Evolutionary conservation across 495 filamentous ascomycete species (phyloP).

Genomic region (Hypomontagnella submonticulosa): DNA sequence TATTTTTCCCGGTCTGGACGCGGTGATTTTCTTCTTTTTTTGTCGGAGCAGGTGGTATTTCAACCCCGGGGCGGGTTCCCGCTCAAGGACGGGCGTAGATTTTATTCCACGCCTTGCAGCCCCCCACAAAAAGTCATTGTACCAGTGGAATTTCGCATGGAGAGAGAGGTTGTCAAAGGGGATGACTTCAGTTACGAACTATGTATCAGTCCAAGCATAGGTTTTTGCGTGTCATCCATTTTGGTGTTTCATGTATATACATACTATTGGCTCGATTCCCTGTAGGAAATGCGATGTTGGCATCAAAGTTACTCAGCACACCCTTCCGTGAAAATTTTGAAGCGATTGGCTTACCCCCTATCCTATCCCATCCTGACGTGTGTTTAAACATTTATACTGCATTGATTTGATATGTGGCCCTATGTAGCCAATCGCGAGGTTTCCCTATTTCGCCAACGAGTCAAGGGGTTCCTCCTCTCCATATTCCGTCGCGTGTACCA

Average conservation of each 20-base stretch:
- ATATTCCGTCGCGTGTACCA: not conserved
- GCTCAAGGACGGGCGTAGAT: conserved; percentile 10
- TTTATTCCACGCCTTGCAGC: conserved; percentile 19
- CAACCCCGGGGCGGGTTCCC: not conserved
- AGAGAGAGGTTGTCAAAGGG: not conserved
- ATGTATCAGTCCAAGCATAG: not conserved
- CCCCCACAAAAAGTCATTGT: conserved; percentile 27
- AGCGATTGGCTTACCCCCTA: too few species aligned
- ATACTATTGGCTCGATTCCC: too few species aligned
- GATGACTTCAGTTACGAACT: not conserved
- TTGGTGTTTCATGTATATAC: not conserved
- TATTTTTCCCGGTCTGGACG: conserved; percentile 13
- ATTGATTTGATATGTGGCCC: too few species aligned
- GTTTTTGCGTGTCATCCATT: not conserved
- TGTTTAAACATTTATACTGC: too few species aligned
- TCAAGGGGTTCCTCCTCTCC: not conserved
- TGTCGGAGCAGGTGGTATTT: not conserved
- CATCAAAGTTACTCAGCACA: too few species aligned
- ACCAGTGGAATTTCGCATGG: conserved; percentile 18
- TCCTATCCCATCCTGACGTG: too few species aligned
- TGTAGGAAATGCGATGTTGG: too few species aligned
- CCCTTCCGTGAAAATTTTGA: too few species aligned
- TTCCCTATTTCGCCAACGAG: too few species aligned
- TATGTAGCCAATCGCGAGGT: too few species aligned
- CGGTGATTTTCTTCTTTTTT: conserved; percentile 9